These are phyloP conservation scores for Cyberlindnera euphorbiae DNA, from an alignment of 805 yeast genomes.

Conservation along the genomic window DNA sequence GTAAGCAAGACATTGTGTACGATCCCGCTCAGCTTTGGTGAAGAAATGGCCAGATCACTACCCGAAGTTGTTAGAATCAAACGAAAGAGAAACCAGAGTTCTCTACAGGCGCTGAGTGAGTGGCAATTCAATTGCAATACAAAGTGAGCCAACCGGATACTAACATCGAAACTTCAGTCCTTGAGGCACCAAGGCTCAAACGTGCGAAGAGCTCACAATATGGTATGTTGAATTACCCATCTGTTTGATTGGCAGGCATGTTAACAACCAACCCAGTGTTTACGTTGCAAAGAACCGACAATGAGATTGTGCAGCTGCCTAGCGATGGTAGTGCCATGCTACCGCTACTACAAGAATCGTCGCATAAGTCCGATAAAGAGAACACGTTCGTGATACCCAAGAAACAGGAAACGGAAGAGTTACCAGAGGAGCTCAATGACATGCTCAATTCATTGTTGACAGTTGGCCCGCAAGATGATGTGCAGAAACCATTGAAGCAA, in stretches of 20 bases:
- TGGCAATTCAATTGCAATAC: neutral
- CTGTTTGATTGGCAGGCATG: no score
- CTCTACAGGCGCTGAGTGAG: conserved; percentile 69
- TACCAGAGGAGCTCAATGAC: conserved; percentile 64
- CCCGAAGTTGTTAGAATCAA: conserved; percentile 80
- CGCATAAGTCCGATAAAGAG: conserved; percentile 20
- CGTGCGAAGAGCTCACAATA: conserved; percentile 34
- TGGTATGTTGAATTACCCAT: conserved; percentile 14
- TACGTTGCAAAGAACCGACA: conserved; percentile 45
- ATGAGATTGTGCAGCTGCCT: conserved; percentile 21
- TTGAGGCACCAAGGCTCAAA: conserved; percentile 34
- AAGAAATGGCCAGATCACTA: conserved; percentile 9
- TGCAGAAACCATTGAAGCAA: conserved; percentile 20
- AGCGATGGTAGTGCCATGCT: conserved; percentile 14
- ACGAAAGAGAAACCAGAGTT: conserved; percentile 82
- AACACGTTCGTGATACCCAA: conserved; percentile 24
- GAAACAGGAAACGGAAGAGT: conserved; percentile 25
- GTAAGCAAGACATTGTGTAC: no score
- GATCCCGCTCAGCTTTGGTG: no score
- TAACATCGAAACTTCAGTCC: conserved; percentile 21
- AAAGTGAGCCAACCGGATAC: no score
- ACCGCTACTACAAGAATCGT: conserved; percentile 24
- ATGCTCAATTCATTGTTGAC: conserved; percentile 63
- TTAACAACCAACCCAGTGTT: conserved; percentile 33
- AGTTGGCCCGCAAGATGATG: conserved; percentile 30